Base-by-base conservation (phyloP, 306 rosid genomes). In the Quillaja saponaria region DNA sequence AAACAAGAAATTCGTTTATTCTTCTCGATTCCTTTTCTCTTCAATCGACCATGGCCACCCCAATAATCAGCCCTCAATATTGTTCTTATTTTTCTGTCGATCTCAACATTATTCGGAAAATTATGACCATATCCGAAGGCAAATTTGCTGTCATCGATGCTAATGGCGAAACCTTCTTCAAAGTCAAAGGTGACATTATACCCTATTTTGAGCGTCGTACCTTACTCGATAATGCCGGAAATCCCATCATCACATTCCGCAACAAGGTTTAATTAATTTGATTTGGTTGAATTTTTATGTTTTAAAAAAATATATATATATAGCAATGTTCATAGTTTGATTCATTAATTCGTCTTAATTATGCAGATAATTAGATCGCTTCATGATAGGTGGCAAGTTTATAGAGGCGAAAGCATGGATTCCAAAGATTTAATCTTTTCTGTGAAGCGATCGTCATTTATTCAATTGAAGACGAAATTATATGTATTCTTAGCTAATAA, bases 401-500 rank as follows among this genome's bases (percentile, higher is more conserved):
- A 67, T 19, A 61, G 55, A 58, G 82, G 82, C 12, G 78, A 71
- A 17, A 67, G 78, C 59, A 33, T 15, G 0, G 75, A 76, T 20
- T 0, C 9, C 0, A 34, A 48, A 5, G 75, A 81, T 73, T 62
- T 81, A 34, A 56, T 73, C 19, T 81, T 76, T 16, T 52, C 62
- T 14, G 69, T 72, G 13, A 78, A 65, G 73, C 25, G 77, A 47
- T 72, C 86, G 38, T 73, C 84, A 4, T 0, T 80, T 8, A 19
- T 82, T 21, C 92, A 86, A 50, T 52, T 78, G 1, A 78, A 78
- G 71, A 69, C 80, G 56, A 82, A 80, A 42, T 73, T 80, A 52
- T 74, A 80, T 35, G 88, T 85, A 60, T 85, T 85, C 83, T 73
- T 82, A 63, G 92, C 83, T 13, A 68, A 45, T 20, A 85, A 82